Evolutionary conservation across 192 early-diverging fungal species (phyloP).

Genomic region (Linnemannia hyalina): DNA sequence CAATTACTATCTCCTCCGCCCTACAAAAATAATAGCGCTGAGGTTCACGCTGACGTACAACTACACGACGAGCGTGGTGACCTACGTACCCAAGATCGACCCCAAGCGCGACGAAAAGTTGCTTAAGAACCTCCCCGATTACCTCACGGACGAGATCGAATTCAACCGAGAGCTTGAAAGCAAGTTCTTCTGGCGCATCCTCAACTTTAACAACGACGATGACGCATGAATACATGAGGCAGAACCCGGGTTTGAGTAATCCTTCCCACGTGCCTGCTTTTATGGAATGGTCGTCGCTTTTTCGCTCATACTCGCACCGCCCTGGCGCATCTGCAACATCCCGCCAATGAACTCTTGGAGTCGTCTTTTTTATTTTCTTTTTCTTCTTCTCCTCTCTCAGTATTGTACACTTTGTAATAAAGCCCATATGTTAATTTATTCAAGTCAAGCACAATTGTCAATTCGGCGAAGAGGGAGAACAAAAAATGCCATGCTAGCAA

Average conservation of each 20-base stretch:
- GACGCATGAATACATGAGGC: not conserved
- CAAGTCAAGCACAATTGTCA: not conserved
- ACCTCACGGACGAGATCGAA: slow-evolving; percentile 33
- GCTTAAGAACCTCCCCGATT: slow-evolving; percentile 39
- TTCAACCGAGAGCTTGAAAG: slow-evolving; percentile 34
- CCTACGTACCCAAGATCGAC: slow-evolving; percentile 25
- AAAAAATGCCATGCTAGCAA: not conserved
- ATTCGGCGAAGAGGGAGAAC: not conserved
- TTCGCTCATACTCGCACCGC: no score
- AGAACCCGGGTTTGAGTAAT: no score
- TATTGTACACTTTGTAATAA: not conserved
- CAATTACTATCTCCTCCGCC: not conserved
- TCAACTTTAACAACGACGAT: slow-evolving; percentile 38
- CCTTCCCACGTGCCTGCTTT: no score
- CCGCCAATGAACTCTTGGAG: not conserved
- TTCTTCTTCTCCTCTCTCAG: not conserved
- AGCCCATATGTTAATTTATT: not conserved
- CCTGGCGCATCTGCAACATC: no score
- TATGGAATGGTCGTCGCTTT: no score
- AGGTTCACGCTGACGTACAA: slow-evolving; percentile 41
- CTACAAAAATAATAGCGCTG: slow-evolving; percentile 4
- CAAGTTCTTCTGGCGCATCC: slow-evolving; percentile 47
- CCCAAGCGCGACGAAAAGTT: slow-evolving; percentile 15
- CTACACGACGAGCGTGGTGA: not conserved
- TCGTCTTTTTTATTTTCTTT: not conserved